Evolutionary conservation across 352 stramenopile genomes (phyloP), one percentile per base, ranked within the genome.

Genomic region (Saprolegnia parasitica): DNA sequence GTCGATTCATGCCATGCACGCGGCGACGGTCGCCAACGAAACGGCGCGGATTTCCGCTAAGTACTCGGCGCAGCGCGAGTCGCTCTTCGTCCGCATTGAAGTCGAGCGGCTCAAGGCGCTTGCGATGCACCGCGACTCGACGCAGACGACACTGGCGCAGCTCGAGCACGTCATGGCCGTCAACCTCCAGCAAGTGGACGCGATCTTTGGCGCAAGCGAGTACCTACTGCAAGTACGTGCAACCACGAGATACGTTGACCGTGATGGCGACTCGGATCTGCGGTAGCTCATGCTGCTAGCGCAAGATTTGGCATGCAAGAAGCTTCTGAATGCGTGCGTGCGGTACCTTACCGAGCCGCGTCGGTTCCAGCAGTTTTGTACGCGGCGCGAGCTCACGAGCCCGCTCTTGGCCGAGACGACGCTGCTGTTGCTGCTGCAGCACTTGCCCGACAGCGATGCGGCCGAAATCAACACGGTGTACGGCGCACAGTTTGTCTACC

Each of bases 191-290:
- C 79, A 89, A 37, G 79, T 92, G 6, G 82, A 92, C 65, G 63
- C 74, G 0, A 82, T 90, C 23, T 92, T 92, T 62, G 84, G 84
- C 15, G 73, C 82, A 0, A 89, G 82, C 57, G 83, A 90, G n/a
- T 89, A 83, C 42, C 67, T 92, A 0, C 71, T 92, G 21, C 84
- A 82, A 23, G 63, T 70, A 45, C n/a, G 35, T 21, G 11, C 0
- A n/a, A n/a, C n/a, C n/a, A n/a, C n/a, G n/a, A 8, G 20, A 52
- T 23, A 6, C 21, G 24, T 66, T n/a, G 26, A 1, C 18, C 11
- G 18, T 5, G 40, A 21, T 18, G 16, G 13, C 15, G n/a, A n/a
- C n/a, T n/a, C n/a, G n/a, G n/a, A n/a, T n/a, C n/a, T n/a, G n/a
- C n/a, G n/a, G 35, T 61, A 70, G 0, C 66, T 93, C 3, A 73